These are phyloP conservation scores for Rhizophagus clarus DNA, from an alignment of 192 early-diverging fungal genomes.

Conservation along the genomic window DNA sequence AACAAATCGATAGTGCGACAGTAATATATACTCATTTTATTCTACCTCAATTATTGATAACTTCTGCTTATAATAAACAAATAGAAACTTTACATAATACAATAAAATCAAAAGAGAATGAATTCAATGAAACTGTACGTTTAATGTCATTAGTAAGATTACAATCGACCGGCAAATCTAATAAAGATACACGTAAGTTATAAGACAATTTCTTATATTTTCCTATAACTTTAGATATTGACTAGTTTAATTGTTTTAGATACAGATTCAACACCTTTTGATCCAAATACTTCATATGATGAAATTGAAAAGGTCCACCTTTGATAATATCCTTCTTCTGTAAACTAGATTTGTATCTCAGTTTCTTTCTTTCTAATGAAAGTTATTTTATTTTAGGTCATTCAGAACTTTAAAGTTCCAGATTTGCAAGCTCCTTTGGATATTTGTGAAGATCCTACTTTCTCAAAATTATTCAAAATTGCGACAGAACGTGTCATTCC, in stretches of 20 bases:
- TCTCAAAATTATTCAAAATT: neutral
- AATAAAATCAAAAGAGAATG: constrained; percentile 8
- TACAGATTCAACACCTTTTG: neutral
- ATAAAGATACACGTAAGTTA: neutral
- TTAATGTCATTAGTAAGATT: constrained; percentile 6
- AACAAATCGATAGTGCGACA: neutral
- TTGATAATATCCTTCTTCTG: neutral
- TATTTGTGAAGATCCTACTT: neutral
- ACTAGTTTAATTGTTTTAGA: neutral
- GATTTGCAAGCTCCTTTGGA: neutral
- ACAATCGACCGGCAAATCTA: neutral
- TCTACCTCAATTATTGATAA: constrained; percentile 8
- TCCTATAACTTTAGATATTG: neutral
- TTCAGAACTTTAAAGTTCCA: neutral
- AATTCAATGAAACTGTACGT: constrained; percentile 16
- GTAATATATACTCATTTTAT: constrained; percentile 25
- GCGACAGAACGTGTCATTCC: constrained; percentile 17
- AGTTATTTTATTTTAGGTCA: neutral
- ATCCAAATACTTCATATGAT: neutral
- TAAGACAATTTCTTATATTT: neutral
- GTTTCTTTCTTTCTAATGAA: neutral
- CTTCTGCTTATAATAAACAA: constrained; percentile 13
- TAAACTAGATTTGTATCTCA: neutral
- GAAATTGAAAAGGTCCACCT: neutral
- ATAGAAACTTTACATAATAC: constrained; percentile 6